Conservation (phyloP, 805 yeast species). For the Saccharomycopsis malanga region DNA sequence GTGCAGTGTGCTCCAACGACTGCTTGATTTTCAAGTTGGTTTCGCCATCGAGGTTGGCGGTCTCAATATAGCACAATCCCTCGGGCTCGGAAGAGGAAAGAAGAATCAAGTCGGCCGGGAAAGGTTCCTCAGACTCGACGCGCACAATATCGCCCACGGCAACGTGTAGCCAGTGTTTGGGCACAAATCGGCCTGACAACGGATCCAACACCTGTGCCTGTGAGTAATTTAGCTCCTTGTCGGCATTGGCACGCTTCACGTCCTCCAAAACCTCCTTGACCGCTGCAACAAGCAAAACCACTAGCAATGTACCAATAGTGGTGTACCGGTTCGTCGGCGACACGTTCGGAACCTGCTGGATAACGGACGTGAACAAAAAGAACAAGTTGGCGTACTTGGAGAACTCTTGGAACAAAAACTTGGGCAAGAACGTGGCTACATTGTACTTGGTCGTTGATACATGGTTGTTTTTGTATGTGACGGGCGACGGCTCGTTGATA, state of each 20-base stretch:
- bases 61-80: constrained; percentile 94
- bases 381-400: constrained; percentile 94
- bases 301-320: constrained; percentile 81
- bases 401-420: constrained; percentile 92
- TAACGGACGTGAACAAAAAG: constrained; percentile 82
- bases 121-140: constrained; percentile 78
- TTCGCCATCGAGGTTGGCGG: constrained; percentile 97
- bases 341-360: constrained; percentile 95
- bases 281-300: constrained; percentile 87
- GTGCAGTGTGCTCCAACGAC: constrained; percentile 69
- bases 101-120: constrained; percentile 88
- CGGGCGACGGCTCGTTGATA: constrained; percentile 25
- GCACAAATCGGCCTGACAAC: constrained; percentile 51
- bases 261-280: constrained; percentile 89
- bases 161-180: constrained; percentile 77
- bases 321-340: constrained; percentile 95
- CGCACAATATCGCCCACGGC: constrained; percentile 86
- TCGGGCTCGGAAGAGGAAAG: constrained; percentile 95
- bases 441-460: constrained; percentile 95
- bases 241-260: constrained; percentile 79
- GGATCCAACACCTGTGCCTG: constrained; percentile 58
- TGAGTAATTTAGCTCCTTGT: constrained; percentile 80
- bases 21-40: constrained; percentile 95
- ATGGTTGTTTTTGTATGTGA: constrained; percentile 69
- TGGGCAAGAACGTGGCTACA: constrained; percentile 86